Percentiles rank a stretch among this genome's conserved stretches.
Conservation (phyloP, 129 eudicot species). For the sunflower (Helianthus annuus) region DNA sequence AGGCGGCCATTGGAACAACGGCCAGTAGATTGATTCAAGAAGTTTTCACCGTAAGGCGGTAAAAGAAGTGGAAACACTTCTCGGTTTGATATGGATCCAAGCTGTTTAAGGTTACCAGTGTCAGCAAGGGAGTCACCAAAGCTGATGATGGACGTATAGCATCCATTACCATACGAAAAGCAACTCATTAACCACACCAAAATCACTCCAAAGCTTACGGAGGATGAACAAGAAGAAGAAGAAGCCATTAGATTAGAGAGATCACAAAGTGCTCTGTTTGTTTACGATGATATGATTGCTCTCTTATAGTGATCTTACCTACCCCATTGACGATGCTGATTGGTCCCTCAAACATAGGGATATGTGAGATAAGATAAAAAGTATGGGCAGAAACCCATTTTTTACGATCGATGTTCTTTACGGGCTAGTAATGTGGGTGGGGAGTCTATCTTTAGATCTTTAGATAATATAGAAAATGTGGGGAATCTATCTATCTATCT, state of each 20-base stretch:
- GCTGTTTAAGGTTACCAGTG: conserved; percentile 29
- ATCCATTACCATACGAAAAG: neutral
- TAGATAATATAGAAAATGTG: too few relatives aligned
- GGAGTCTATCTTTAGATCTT: too few relatives aligned
- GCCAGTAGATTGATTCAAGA: conserved; percentile 24
- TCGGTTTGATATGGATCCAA: neutral
- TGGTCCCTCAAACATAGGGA: too few relatives aligned
- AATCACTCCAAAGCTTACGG: neutral
- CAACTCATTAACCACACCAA: neutral
- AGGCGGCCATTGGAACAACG: conserved; percentile 36
- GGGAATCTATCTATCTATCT: too few relatives aligned
- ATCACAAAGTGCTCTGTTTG: neutral
- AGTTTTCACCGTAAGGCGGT: conserved; percentile 22
- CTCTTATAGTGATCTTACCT: neutral
- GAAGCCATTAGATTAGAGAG: neutral
- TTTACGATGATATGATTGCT: neutral
- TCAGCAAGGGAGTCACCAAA: conserved; percentile 33
- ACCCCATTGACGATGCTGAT: neutral
- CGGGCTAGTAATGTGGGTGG: too few relatives aligned
- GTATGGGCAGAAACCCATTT: too few relatives aligned
- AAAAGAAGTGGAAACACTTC: neutral
- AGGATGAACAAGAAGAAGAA: neutral
- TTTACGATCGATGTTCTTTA: too few relatives aligned
- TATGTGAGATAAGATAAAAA: too few relatives aligned
- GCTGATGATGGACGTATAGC: conserved; percentile 30